Evolutionary conservation across 805 yeast genomes (phyloP), one percentile per base, ranked within the genome.

Genomic region (Naumovozyma dairenensis): DNA sequence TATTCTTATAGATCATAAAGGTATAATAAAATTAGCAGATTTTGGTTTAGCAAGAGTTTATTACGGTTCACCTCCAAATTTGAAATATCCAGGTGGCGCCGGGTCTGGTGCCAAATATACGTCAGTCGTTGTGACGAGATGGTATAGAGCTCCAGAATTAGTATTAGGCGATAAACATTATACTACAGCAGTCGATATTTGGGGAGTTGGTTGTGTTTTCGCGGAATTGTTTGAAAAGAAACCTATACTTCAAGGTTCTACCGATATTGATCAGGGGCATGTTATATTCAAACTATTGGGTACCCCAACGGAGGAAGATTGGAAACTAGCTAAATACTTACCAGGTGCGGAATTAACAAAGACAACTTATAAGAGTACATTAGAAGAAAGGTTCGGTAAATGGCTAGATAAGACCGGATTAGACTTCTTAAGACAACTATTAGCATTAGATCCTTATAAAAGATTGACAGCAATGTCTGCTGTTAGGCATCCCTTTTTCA

Each of bases 131-230:
- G 97, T 92, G 25, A 92, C 98, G 0, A 62, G 98, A 43, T 92
- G 98, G 98, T 92, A 93, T 58, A 67, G 98, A 38, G 94, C 98
- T 1, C 98, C 97, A 0, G 98, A 89, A 55, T 66, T 92, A 14
- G 67, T 92, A 12, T 60, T 92, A 34, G 96, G 96, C 3, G 94
- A 86, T 44, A 68, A 80, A 45, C 65, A 71, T 38, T 89, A 89
- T 55, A 86, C 96, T 2, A 82, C 96, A 0, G 94, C 97, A 0
- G 89, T 89, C 9, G 99, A 92, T 59, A 71, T 92, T 61, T 92
- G 99, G 99, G 96, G 97, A 0, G 72, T 84, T 15, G 97, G 97
- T 1, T 92, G 98, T 60, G 89, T 92, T 0, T 78, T 92, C 52
- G 98, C 85, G 0, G 99, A 92, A 59, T 67, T 87, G 51, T 89